A percentile compares a stretch with the other conserved stretches of the same genome.
These are phyloP conservation scores for Globisporangium ultimum DNA, from an alignment of 352 stramenopile genomes.

Conservation along the genomic window DNA sequence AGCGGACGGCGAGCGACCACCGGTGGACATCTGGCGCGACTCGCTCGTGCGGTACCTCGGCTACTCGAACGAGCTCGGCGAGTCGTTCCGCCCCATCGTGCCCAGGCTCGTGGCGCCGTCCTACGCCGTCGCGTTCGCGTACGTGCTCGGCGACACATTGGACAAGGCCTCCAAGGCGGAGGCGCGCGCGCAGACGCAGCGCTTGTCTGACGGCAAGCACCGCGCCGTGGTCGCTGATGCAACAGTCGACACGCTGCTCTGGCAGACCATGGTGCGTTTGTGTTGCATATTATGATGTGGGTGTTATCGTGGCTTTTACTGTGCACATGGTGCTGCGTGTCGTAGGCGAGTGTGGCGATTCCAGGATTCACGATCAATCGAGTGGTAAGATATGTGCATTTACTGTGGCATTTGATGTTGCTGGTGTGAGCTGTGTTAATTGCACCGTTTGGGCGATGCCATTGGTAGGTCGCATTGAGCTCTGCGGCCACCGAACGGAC, in stretches of 20 bases:
- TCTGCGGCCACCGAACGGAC: conserved; percentile 29
- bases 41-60: conserved; percentile 85
- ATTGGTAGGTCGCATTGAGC: conserved; percentile 37
- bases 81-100: conserved; percentile 81
- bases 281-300: background rate
- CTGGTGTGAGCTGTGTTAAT: background rate
- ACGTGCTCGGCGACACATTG: conserved; percentile 81
- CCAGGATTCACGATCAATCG: conserved; percentile 87
- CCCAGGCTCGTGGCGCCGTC: conserved; percentile 66
- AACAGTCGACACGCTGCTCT: conserved; percentile 74
- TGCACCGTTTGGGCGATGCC: no score
- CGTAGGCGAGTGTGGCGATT: conserved; percentile 70
- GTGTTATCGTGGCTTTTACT: background rate
- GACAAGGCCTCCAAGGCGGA: conserved; percentile 63
- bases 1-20: background rate
- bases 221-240: conserved; percentile 31
- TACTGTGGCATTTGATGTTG: background rate
- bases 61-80: conserved; percentile 88
- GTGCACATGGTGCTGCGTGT: background rate
- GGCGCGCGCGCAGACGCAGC: conserved; percentile 21
- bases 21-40: conserved; percentile 76
- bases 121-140: conserved; percentile 81
- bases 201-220: conserved; percentile 25
- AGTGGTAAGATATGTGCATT: conserved; percentile 26
- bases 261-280: conserved; percentile 55